Percentiles rank a stretch among this genome's conserved stretches.
phyloP scores from a whole-genome alignment of 2,329 filamentous ascomycete genomes.

The Neopestalotiopsis clavispora region DNA sequence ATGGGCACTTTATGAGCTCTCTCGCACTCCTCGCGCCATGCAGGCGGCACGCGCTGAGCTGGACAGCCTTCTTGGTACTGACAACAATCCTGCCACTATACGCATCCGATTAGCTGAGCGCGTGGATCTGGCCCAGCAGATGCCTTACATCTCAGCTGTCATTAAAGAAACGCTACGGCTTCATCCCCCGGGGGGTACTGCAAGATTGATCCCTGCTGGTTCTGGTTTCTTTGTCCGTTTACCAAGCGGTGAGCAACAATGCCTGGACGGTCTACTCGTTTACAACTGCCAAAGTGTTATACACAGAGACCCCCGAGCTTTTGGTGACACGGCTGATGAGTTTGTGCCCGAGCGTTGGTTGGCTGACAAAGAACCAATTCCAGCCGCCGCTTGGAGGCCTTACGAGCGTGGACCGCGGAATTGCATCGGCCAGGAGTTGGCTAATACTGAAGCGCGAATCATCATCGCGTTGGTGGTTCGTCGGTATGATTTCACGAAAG shows the following conservation, averaged over 20 bases:
- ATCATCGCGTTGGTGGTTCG: too few species aligned
- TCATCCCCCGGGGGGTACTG: slow-evolving; percentile 21
- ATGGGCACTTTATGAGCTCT: slow-evolving; percentile 19
- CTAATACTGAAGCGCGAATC: too few species aligned
- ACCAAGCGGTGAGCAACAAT: slow-evolving; percentile 20
- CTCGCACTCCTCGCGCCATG: slow-evolving; percentile 16
- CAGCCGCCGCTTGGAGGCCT: neutral
- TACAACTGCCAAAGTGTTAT: slow-evolving; percentile 20
- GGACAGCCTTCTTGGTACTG: neutral
- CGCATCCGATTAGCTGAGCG: slow-evolving; percentile 10
- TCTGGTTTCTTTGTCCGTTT: slow-evolving; percentile 22
- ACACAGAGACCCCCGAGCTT: slow-evolving; percentile 19
- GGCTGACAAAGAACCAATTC: neutral
- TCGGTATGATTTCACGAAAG: neutral
- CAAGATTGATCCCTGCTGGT: slow-evolving; percentile 15
- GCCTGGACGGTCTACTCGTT: slow-evolving; percentile 23
- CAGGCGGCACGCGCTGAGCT: too few species aligned
- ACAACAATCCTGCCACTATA: slow-evolving; percentile 13
- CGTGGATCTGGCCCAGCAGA: slow-evolving; percentile 18
- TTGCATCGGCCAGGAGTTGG: too few species aligned
- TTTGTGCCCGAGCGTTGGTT: slow-evolving; percentile 29
- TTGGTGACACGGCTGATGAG: slow-evolving; percentile 23
- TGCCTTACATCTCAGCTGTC: slow-evolving; percentile 21
- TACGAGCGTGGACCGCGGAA: too few species aligned
- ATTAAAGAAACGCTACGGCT: slow-evolving; percentile 22